phyloP scores from a whole-genome alignment of 2,329 filamentous ascomycete genomes.

The Elsinoe perseae region DNA sequence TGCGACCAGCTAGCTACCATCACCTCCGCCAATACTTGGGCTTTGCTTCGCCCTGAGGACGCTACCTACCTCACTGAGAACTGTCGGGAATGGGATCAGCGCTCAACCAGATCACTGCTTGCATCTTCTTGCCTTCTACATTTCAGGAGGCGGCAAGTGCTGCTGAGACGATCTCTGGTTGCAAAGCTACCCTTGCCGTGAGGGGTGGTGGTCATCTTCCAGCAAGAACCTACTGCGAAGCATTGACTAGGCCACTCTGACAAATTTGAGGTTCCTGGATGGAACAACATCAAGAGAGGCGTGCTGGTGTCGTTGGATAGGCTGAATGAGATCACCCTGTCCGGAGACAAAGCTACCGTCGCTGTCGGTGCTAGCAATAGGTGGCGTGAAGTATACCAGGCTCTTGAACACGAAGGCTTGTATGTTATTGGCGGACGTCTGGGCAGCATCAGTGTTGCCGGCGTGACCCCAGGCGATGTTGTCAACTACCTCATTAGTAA shows the following conservation, averaged over 20 bases:
- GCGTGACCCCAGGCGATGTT: slow-evolving; percentile 20
- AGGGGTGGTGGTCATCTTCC: slow-evolving; percentile 16
- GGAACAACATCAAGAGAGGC: slow-evolving; percentile 23
- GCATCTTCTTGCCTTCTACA: slow-evolving; percentile 8
- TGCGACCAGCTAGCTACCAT: background rate
- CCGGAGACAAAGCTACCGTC: slow-evolving; percentile 17
- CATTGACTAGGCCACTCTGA: background rate
- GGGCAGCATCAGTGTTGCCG: background rate
- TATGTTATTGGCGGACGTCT: slow-evolving; percentile 3
- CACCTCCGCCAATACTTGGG: background rate
- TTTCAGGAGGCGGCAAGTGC: slow-evolving; percentile 9
- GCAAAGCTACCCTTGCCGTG: slow-evolving; percentile 14
- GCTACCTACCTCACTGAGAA: slow-evolving; percentile 20
- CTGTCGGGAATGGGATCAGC: slow-evolving; percentile 15
- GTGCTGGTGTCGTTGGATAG: slow-evolving; percentile 20
- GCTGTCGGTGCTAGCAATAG: slow-evolving; percentile 9
- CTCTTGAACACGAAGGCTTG: background rate
- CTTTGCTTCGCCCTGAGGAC: background rate
- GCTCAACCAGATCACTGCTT: slow-evolving; percentile 16
- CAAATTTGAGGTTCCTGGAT: slow-evolving; percentile 14
- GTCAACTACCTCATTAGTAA: slow-evolving; percentile 25
- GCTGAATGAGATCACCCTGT: slow-evolving; percentile 8
- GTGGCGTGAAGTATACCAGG: slow-evolving; percentile 5
- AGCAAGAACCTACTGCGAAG: background rate
- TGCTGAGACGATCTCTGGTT: background rate